Evolutionary conservation across 805 yeast species (phyloP).

Genomic region (Kluyveromyces starmeri): DNA sequence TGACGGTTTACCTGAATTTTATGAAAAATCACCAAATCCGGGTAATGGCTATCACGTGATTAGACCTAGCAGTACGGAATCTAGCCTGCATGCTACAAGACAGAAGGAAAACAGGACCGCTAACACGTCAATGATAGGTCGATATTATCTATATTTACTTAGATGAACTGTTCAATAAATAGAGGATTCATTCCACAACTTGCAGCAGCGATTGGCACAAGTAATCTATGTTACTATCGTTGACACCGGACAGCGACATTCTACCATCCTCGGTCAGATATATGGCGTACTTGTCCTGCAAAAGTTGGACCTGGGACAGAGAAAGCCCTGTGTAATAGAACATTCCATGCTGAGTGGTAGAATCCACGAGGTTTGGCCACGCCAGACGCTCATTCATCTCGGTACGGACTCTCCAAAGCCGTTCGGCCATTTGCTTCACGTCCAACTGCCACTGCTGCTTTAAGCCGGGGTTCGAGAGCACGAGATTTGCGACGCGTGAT

Average conservation of each 20-base stretch:
- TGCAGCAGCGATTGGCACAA: slow-evolving; percentile 18
- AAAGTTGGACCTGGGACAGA: slow-evolving; percentile 57
- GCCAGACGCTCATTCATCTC: slow-evolving; percentile 53
- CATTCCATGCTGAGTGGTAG: slow-evolving; percentile 76
- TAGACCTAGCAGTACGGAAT: too few relatives aligned
- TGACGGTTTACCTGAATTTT: too few relatives aligned
- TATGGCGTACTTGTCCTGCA: slow-evolving; percentile 65
- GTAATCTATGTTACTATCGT: slow-evolving; percentile 67
- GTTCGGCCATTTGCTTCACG: slow-evolving; percentile 66
- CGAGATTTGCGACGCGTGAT: slow-evolving; percentile 74
- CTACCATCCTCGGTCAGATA: slow-evolving; percentile 90
- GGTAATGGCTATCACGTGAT: too few relatives aligned
- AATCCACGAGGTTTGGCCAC: slow-evolving; percentile 77
- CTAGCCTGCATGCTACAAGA: too few relatives aligned
- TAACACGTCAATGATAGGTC: too few relatives aligned
- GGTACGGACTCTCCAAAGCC: slow-evolving; percentile 66
- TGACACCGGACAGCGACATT: slow-evolving; percentile 83
- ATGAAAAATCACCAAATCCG: too few relatives aligned
- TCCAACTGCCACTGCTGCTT: slow-evolving; percentile 72
- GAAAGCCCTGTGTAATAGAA: slow-evolving; percentile 83
- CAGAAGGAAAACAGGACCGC: too few relatives aligned
- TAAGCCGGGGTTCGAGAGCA: slow-evolving; percentile 52
- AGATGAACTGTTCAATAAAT: too few relatives aligned
- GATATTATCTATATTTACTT: too few relatives aligned
- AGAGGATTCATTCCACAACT: background rate